Base-by-base conservation (phyloP, 1,139 yeast genomes). In the Sugiyamaella sp. region DNA sequence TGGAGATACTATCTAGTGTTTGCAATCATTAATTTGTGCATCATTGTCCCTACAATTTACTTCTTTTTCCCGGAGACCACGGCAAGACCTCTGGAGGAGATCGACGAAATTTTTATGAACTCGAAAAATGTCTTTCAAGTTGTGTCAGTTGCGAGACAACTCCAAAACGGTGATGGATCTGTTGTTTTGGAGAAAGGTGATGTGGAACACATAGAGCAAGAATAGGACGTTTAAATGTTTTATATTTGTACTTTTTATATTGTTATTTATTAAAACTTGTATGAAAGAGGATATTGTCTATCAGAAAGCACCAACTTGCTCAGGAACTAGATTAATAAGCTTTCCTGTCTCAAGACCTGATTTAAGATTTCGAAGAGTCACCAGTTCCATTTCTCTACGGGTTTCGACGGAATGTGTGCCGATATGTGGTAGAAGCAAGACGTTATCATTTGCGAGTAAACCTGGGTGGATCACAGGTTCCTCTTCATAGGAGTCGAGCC, bases 401-500 rank as follows among this genome's bases (percentile, higher is more conserved):
- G 87, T 80, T 65, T 82, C 86, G 41, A 60, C 63, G 4, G 86
- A 73, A 62, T 77, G 80, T 4, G 89, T 84, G 19, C 89, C 89
- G 76, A 83, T 76, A 64, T 84, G 89, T 8, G 89, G 89, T 60
- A 83, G 75, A 56, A 84, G 73, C 29, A 82, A 73, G 22, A 81
- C 81, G 56, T 82, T 80, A 27, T 65, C 68, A 58, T 68, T 65
- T 27, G 57, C 56, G 22, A 73, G 51, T 43, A 74, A 61, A 1
- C 66, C 71, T 1, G 70, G 71, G 56, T 71, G 68, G 44, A 73
- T 60, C 42, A 59, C 58, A 4, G 98, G 98, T 72, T 91, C 97
- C 60, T 78, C 72, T 67, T 89, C 96, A 70, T 86, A 86, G 29
- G 90, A 97, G 68, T 90, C 97, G 40, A 90, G 70, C 14, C 72